These are phyloP conservation scores for Coemansia reversa DNA, from an alignment of 192 early-diverging fungal genomes.

Conservation along the genomic window DNA sequence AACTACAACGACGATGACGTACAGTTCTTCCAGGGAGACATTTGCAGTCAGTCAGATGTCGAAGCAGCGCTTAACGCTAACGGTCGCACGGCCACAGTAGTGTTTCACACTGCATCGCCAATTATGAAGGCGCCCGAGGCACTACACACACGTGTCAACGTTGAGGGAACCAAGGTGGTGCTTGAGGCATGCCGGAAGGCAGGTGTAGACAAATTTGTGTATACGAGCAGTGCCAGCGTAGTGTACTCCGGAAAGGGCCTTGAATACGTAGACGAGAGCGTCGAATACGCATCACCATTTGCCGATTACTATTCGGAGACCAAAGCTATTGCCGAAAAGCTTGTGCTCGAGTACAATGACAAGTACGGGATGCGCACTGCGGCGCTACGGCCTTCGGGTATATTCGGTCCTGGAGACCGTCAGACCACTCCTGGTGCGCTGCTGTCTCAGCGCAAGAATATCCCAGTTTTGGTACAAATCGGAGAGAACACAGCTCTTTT, in stretches of 20 bases:
- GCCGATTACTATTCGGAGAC: constrained; percentile 94
- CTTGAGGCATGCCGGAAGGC: constrained; percentile 67
- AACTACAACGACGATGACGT: constrained; percentile 47
- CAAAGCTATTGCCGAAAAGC: constrained; percentile 74
- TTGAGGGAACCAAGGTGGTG: constrained; percentile 85
- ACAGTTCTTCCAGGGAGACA: constrained; percentile 61
- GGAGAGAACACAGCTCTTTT: constrained; percentile 80
- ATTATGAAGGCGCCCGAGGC: constrained; percentile 69
- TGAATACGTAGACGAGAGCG: constrained; percentile 77
- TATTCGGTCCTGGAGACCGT: constrained; percentile 86
- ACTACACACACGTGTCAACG: constrained; percentile 76
- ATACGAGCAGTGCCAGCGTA: constrained; percentile 89
- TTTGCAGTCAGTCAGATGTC: constrained; percentile 57
- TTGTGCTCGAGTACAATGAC: constrained; percentile 75
- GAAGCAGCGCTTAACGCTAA: constrained; percentile 52
- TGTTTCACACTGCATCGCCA: constrained; percentile 92
- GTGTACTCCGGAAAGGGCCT: constrained; percentile 73
- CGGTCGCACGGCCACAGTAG: constrained; percentile 59
- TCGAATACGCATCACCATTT: constrained; percentile 68
- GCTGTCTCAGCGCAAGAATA: constrained; percentile 62
- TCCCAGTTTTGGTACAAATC: constrained; percentile 68
- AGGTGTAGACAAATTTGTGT: constrained; percentile 73
- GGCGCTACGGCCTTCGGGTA: constrained; percentile 81
- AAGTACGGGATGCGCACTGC: constrained; percentile 64
- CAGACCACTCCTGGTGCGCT: constrained; percentile 69